phyloP scores from a whole-genome alignment of 192 early-diverging fungal species.

The Backusella sp. region DNA sequence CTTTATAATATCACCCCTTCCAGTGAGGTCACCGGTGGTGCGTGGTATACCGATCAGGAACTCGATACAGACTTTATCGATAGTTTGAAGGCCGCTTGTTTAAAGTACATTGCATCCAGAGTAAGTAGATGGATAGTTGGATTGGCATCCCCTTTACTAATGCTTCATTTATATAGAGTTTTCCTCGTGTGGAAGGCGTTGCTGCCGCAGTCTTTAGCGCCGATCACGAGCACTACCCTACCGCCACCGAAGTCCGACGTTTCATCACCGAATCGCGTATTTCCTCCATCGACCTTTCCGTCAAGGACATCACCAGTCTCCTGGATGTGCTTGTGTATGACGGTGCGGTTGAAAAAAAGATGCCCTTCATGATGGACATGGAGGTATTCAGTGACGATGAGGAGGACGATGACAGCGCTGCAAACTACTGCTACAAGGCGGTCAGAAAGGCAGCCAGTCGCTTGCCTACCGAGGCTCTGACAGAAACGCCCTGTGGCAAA shows the following conservation, averaged over 20 bases:
- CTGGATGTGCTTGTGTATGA: slow-evolving; percentile 86
- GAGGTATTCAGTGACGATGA: slow-evolving; percentile 55
- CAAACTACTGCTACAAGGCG: slow-evolving; percentile 76
- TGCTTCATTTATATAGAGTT: slow-evolving; percentile 42
- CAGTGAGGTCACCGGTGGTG: slow-evolving; percentile 86
- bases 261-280: slow-evolving; percentile 73
- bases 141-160: too few relatives aligned
- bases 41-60: slow-evolving; percentile 92
- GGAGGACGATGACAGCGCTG: slow-evolving; percentile 40
- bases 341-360: slow-evolving; percentile 73
- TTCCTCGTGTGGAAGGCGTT: slow-evolving; percentile 49
- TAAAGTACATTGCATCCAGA: slow-evolving; percentile 70
- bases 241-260: slow-evolving; percentile 64
- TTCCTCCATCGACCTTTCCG: slow-evolving; percentile 67
- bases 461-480: slow-evolving; percentile 52
- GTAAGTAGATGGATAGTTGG: slow-evolving; percentile 18
- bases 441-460: slow-evolving; percentile 38
- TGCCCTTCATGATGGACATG: slow-evolving; percentile 48
- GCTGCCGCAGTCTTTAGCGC: slow-evolving; percentile 55
- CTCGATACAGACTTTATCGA: slow-evolving; percentile 92
- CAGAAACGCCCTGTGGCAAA: slow-evolving; percentile 85
- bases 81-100: slow-evolving; percentile 64
- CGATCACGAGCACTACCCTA: slow-evolving; percentile 66
- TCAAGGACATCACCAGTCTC: slow-evolving; percentile 72
- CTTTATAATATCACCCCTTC: slow-evolving; percentile 79